Conservation (phyloP, 2,329 filamentous ascomycete genomes). For the Trichoderma afroharzianum region DNA sequence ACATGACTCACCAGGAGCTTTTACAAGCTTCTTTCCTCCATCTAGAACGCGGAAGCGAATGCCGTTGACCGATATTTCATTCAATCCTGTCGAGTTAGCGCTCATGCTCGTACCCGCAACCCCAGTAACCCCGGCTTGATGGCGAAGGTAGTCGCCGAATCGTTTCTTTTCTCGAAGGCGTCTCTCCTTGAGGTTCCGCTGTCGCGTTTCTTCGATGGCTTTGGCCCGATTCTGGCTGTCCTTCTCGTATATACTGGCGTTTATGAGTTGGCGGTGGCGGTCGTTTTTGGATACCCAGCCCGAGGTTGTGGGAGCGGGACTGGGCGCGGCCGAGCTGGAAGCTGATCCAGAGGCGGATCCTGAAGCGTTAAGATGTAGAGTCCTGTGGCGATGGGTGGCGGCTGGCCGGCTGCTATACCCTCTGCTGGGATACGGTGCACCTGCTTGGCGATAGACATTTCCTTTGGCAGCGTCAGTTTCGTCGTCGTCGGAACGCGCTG, state of each 20-base stretch:
- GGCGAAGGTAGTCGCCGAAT: constrained; percentile 39
- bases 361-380: constrained; percentile 59
- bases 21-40: constrained; percentile 78
- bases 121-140: constrained; percentile 24
- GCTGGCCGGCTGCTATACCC: constrained; percentile 36
- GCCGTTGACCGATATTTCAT: constrained; percentile 67
- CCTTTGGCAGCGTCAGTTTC: constrained; percentile 25
- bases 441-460: constrained; percentile 32
- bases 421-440: constrained; percentile 33
- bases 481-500: not conserved
- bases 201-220: constrained; percentile 67
- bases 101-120: constrained; percentile 25
- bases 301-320: constrained; percentile 30
- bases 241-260: constrained; percentile 72
- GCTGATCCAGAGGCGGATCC: constrained; percentile 34
- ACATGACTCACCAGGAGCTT: constrained; percentile 59
- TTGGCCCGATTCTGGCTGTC: constrained; percentile 64
- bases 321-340: constrained; percentile 35
- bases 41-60: constrained; percentile 70
- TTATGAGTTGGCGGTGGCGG: constrained; percentile 79
- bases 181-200: constrained; percentile 51
- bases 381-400: constrained; percentile 45
- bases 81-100: constrained; percentile 35
- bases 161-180: constrained; percentile 58
- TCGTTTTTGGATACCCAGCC: constrained; percentile 69